Evolutionary conservation across 345 rosid species (phyloP), one percentile per base, ranked within the genome.

Genomic region (Gynandropsis gynandra): DNA sequence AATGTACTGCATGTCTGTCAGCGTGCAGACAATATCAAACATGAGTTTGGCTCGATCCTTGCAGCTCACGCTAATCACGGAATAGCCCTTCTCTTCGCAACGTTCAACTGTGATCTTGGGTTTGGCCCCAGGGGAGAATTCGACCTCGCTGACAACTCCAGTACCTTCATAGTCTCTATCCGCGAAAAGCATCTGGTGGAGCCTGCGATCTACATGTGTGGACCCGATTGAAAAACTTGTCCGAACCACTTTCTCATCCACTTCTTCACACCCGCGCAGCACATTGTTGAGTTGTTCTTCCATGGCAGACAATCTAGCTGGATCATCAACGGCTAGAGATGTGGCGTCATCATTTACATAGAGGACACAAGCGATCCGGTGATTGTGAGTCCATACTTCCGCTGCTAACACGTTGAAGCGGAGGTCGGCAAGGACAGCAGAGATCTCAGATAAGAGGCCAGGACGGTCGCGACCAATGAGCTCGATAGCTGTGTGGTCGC

Each of bases 341-440:
- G 78, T 75, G 4, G 61, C 48, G 41, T 72, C 77, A 16, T 87
- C 89, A 12, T 82, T 31, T 39, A 87, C 69, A 18, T 90, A 82
- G 42, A 87, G 66, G 9, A 90, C 89, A 52, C 85, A 84, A 5
- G 95, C 98, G 52, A 82, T 79, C 36, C 96, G 61, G 32, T 64
- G 63, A 65, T 90, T 90, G 58, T 90, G 98, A 0, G 95, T 90
- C 98, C 98, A 90, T 10, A 80, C 89, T 68, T 90, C 92, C 9
- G 96, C 96, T 8, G 81, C 89, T 7, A 46, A 74, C 14, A 90
- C 96, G 11, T 90, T 84, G 72, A 80, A 76, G 50, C 78, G 73
- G 20, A 87, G 89, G 64, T 74, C 72, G 45, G 92, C 82, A 27
- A 90, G 80, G 63, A 82, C 76, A 9, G 98, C 89, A 10, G 81